Percentiles rank a stretch among this genome's conserved stretches.
These are phyloP conservation scores for Yamadazyma friedrichii DNA, from an alignment of 1,139 yeast genomes.

Conservation along the genomic window DNA sequence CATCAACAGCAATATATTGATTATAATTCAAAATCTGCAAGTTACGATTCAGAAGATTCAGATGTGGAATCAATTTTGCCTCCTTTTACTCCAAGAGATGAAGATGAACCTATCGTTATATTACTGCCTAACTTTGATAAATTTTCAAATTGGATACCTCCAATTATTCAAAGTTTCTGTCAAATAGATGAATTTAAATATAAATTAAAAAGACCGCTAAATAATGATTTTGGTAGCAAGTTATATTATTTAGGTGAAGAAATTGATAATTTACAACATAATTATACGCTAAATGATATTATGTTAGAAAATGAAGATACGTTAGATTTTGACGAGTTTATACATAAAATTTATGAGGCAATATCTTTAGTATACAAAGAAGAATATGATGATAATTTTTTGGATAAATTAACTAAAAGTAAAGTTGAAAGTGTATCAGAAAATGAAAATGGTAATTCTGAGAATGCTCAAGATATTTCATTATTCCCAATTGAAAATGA, in stretches of 20 bases:
- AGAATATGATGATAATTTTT: conserved; percentile 13
- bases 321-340: conserved; percentile 27
- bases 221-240: conserved; percentile 2
- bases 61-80: conserved; percentile 5
- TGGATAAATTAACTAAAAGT: conserved; percentile 12
- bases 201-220: conserved; percentile 8
- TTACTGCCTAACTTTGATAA: conserved; percentile 6
- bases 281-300: conserved; percentile 17
- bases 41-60: conserved; percentile 6
- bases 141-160: conserved; percentile 10
- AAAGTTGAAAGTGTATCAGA: conserved; percentile 17
- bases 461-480: conserved; percentile 25
- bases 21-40: background rate
- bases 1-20: background rate
- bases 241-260: conserved; percentile 8
- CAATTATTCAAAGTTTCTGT: conserved; percentile 15
- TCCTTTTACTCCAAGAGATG: background rate
- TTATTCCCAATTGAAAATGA: conserved; percentile 39
- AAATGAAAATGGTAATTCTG: conserved; percentile 6
- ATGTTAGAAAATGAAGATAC: conserved; percentile 21
- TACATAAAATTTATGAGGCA: conserved; percentile 24
- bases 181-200: conserved; percentile 23
- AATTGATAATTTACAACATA: conserved; percentile 3
- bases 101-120: conserved; percentile 8
- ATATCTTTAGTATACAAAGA: conserved; percentile 16